phyloP scores from a whole-genome alignment of 2,329 filamentous ascomycete genomes.

The Phialemoniopsis sp. region DNA sequence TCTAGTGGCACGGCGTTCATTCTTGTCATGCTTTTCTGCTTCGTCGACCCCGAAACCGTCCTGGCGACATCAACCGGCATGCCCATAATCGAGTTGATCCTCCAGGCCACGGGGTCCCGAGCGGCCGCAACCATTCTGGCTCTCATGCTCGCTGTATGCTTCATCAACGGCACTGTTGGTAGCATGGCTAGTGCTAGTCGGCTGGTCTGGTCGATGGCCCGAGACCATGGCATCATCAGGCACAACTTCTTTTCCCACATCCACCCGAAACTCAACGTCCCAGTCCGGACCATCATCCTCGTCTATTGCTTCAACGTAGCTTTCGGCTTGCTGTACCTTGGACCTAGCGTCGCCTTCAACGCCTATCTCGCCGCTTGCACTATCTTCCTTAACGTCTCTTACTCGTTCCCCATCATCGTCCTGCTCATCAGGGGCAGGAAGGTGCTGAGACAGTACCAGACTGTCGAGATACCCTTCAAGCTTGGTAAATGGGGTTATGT shows the following conservation, averaged over 20 bases:
- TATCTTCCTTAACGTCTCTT: conserved; percentile 40
- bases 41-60: conserved; percentile 28
- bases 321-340: no score
- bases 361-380: conserved; percentile 40
- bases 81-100: conserved; percentile 39
- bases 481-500: conserved; percentile 21
- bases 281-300: conserved; percentile 10
- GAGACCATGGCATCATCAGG: conserved; percentile 38
- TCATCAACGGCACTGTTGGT: conserved; percentile 40
- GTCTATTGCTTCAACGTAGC: no score
- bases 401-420: conserved; percentile 33
- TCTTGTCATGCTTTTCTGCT: conserved; percentile 35
- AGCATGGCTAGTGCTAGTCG: conserved; percentile 36
- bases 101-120: conserved; percentile 33
- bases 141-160: conserved; percentile 35
- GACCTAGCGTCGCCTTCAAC: conserved; percentile 25
- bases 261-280: conserved; percentile 31
- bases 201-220: conserved; percentile 38
- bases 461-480: conserved; percentile 18
- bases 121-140: conserved; percentile 33
- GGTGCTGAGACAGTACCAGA: conserved; percentile 19
- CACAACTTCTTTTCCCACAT: conserved; percentile 30
- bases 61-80: conserved; percentile 30
- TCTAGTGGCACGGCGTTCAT: conserved; percentile 19
- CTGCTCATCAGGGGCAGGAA: conserved; percentile 29